These are phyloP conservation scores for Penicillium silybi DNA, from an alignment of 495 filamentous ascomycete genomes.

Conservation along the genomic window DNA sequence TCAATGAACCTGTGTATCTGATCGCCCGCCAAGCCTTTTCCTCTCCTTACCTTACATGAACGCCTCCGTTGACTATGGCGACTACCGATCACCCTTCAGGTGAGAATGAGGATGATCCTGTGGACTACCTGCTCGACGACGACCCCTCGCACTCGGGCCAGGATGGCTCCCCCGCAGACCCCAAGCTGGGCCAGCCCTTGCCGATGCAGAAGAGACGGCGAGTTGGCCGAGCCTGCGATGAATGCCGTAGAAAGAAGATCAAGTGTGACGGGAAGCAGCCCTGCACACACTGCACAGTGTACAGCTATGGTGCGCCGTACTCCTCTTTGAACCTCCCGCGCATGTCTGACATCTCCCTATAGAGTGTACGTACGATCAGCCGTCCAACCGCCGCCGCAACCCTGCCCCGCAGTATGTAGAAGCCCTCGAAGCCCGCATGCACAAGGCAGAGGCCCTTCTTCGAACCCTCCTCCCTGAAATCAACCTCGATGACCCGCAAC, in stretches of 20 bases:
- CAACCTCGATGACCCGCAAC: constrained; percentile 75
- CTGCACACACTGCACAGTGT: constrained; percentile 95
- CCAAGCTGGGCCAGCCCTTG: constrained; percentile 29
- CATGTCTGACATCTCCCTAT: constrained; percentile 29
- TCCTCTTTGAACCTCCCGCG: constrained; percentile 12
- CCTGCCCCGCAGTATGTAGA: constrained; percentile 95
- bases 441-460: constrained; percentile 78
- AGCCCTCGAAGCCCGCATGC: constrained; percentile 76
- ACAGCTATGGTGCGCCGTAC: constrained; percentile 80
- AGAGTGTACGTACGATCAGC: constrained; percentile 99
- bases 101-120: constrained; percentile 38
- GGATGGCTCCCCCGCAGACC: constrained; percentile 23
- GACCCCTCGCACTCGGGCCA: constrained; percentile 24
- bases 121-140: constrained; percentile 26
- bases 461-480: constrained; percentile 78
- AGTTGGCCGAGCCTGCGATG: constrained; percentile 91
- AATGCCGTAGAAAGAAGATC: constrained; percentile 96
- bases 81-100: constrained; percentile 19
- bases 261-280: constrained; percentile 98
- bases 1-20: constrained; percentile 12
- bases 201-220: constrained; percentile 83
- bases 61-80: constrained; percentile 16
- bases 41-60: constrained; percentile 27
- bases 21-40: constrained; percentile 22
- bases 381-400: constrained; percentile 91